Evolutionary conservation across 2,329 filamentous ascomycete genomes (phyloP).

Genomic region (Harringtonia lauricola): DNA sequence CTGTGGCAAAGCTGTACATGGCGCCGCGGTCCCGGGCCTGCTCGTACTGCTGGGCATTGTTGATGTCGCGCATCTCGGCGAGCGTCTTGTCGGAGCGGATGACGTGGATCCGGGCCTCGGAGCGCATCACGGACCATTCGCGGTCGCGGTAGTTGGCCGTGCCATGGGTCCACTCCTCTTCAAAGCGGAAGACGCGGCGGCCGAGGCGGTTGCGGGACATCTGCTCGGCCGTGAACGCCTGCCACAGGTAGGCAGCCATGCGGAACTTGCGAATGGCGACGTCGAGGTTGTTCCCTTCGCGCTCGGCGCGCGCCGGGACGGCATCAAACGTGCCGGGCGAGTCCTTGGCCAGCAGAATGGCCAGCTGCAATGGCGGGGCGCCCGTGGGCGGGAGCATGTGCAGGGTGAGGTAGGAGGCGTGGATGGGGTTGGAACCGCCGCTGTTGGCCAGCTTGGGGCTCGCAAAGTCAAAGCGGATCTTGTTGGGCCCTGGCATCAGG

Average conservation of each 20-base stretch:
- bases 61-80: conserved; percentile 67
- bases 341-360: conserved; percentile 78
- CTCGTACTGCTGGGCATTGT: conserved; percentile 67
- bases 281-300: conserved; percentile 73
- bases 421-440: conserved; percentile 54
- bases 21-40: conserved; percentile 59
- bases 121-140: conserved; percentile 64
- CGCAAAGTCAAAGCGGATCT: conserved; percentile 75
- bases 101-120: conserved; percentile 82
- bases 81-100: conserved; percentile 76
- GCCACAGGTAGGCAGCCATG: conserved; percentile 94
- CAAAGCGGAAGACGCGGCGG: conserved; percentile 76
- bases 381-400: conserved; percentile 76
- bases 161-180: conserved; percentile 88
- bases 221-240: conserved; percentile 92
- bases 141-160: conserved; percentile 67
- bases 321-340: conserved; percentile 80
- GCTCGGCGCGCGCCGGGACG: conserved; percentile 60
- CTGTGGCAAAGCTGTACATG: conserved; percentile 64
- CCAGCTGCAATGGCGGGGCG: conserved; percentile 77
- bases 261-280: conserved; percentile 80
- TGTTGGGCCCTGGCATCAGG: conserved; percentile 84
- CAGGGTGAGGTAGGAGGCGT: conserved; percentile 70
- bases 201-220: conserved; percentile 87
- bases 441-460: conserved; percentile 69